A percentile compares a stretch with the other conserved stretches of the same genome.
Conservation (phyloP, 1,284 basidiomycete species). For the Ustilago tritici region DNA sequence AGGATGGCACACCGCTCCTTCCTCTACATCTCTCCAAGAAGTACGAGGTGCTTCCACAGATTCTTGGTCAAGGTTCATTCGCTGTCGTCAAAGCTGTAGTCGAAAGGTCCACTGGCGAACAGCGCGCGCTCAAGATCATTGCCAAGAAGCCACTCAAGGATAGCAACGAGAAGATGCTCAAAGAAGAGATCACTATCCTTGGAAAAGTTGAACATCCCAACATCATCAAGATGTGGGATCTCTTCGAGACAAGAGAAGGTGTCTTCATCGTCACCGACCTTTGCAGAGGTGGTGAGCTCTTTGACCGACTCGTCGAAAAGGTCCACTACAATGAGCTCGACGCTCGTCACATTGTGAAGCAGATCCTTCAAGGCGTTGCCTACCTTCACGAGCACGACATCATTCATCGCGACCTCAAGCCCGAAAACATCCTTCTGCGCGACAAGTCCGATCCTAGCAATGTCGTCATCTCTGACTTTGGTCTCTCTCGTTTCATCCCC, state of each 20-base stretch:
- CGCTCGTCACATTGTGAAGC: constrained; percentile 64
- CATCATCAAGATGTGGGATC: constrained; percentile 68
- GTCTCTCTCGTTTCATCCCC: constrained; percentile 65
- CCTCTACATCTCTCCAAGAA: constrained; percentile 62
- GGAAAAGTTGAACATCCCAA: constrained; percentile 63
- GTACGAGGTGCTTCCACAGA: constrained; percentile 53
- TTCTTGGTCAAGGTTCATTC: constrained; percentile 67
- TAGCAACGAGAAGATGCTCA: constrained; percentile 64
- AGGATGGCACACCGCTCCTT: constrained; percentile 61
- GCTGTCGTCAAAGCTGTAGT: constrained; percentile 63
- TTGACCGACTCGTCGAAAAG: constrained; percentile 65
- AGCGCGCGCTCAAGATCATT: constrained; percentile 68
- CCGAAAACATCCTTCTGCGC: constrained; percentile 67
- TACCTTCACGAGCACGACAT: constrained; percentile 67
- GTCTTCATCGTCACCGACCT: constrained; percentile 69
- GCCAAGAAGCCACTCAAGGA: constrained; percentile 67
- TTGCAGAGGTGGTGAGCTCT: constrained; percentile 67
- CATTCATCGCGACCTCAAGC: constrained; percentile 68
- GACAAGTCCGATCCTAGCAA: constrained; percentile 56
- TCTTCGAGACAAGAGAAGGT: constrained; percentile 68
- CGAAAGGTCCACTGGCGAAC: constrained; percentile 53
- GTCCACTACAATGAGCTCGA: constrained; percentile 67
- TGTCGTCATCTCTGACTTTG: constrained; percentile 68
- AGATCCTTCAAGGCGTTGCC: constrained; percentile 63
- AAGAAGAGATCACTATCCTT: constrained; percentile 66